Percentiles rank a stretch among this genome's conserved stretches.
phyloP scores from a whole-genome alignment of 2,329 filamentous ascomycete genomes.

The Biscogniauxia marginata region DNA sequence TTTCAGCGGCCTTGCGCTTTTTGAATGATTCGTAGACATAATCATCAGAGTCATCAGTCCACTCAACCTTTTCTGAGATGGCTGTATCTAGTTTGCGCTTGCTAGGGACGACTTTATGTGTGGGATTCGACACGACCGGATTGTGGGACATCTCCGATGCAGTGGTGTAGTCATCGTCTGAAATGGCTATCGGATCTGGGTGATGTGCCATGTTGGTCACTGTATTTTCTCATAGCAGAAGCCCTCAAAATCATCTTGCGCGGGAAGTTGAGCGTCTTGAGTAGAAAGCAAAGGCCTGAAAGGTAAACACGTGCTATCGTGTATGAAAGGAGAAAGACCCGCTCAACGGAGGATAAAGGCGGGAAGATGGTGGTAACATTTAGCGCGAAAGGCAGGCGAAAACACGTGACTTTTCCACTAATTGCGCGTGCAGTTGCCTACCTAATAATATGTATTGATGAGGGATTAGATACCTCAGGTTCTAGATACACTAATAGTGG shows the following conservation, averaged over 20 bases:
- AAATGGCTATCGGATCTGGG: slow-evolving; percentile 21
- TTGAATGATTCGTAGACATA: slow-evolving; percentile 16
- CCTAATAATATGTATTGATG: no score
- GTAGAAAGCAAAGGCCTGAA: neutral
- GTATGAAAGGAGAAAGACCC: neutral
- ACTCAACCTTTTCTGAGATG: slow-evolving; percentile 18
- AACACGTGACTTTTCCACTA: neutral
- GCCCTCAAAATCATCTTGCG: neutral
- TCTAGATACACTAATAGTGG: no score
- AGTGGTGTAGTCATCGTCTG: slow-evolving; percentile 28
- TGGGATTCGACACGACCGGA: slow-evolving; percentile 2
- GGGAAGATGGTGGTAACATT: neutral
- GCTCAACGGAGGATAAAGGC: neutral
- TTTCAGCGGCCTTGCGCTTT: slow-evolving; percentile 22
- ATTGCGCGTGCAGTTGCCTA: no score
- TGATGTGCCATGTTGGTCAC: slow-evolving; percentile 17
- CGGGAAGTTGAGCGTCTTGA: no score
- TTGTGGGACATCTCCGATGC: slow-evolving; percentile 18
- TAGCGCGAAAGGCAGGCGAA: neutral
- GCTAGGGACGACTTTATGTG: slow-evolving; percentile 2
- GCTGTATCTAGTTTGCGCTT: slow-evolving; percentile 25
- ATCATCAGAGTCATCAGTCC: slow-evolving; percentile 29
- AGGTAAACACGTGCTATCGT: neutral
- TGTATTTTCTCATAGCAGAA: slow-evolving; percentile 1
- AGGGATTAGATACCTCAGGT: no score